These are phyloP conservation scores for Colletotrichum truncatum DNA, from an alignment of 2,329 filamentous ascomycete genomes.

Conservation along the genomic window DNA sequence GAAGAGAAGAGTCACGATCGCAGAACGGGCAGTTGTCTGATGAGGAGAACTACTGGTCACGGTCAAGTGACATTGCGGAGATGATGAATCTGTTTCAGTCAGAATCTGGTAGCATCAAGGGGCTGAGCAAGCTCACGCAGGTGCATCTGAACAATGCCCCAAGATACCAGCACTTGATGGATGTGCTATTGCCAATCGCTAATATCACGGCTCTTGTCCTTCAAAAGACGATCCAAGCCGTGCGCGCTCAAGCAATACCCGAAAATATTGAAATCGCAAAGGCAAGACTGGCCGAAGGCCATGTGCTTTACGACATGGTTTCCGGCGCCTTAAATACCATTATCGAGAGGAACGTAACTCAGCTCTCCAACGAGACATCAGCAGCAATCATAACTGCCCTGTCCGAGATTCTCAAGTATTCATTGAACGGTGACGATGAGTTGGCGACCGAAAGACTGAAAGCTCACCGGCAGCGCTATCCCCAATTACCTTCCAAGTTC, in stretches of 20 bases:
- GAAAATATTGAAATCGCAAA: conserved; percentile 37
- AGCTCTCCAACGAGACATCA: conserved; percentile 57
- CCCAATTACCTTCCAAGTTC: conserved; percentile 47
- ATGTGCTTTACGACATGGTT: conserved; percentile 53
- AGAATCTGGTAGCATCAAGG: conserved; percentile 51
- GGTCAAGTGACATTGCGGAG: conserved; percentile 35
- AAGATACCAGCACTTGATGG: conserved; percentile 56
- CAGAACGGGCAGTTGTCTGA: conserved; percentile 17
- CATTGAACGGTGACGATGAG: conserved; percentile 47
- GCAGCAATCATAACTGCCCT: conserved; percentile 48
- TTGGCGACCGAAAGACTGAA: conserved; percentile 44
- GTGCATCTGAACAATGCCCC: conserved; percentile 50
- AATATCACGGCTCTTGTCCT: conserved; percentile 45
- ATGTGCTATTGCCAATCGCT: conserved; percentile 50
- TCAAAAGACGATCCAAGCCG: conserved; percentile 38
- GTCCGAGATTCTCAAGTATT: conserved; percentile 52
- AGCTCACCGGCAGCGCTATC: conserved; percentile 43
- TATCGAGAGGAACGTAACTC: conserved; percentile 65
- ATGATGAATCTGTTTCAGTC: conserved; percentile 53
- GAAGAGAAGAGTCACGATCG: conserved; percentile 34
- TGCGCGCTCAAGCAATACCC: conserved; percentile 16
- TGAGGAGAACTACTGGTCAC: conserved; percentile 40
- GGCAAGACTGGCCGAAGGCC: conserved; percentile 48
- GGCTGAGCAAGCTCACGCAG: conserved; percentile 53
- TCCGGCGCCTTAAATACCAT: conserved; percentile 53